Percentiles rank a stretch among this genome's conserved stretches.
Evolutionary conservation across 352 stramenopile genomes (phyloP).

Genomic region (Elongisporangium undulatum): DNA sequence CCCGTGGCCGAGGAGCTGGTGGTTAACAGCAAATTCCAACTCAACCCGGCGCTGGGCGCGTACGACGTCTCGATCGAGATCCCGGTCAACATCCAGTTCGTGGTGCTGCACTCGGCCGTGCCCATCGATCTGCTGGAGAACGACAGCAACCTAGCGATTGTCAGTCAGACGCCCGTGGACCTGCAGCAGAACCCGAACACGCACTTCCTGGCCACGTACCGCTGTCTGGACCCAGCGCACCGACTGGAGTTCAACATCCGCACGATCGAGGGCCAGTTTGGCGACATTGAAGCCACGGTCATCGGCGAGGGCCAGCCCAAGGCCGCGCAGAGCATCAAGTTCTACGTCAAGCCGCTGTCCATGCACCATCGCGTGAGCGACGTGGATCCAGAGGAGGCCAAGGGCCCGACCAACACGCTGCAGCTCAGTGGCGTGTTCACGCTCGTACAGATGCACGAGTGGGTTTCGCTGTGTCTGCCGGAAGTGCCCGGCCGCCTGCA

Average conservation of each 20-base stretch:
- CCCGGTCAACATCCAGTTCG: constrained; percentile 70
- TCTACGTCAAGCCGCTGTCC: constrained; percentile 79
- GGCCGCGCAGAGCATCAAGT: constrained; percentile 59
- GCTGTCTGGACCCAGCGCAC: constrained; percentile 72
- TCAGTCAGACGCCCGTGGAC: constrained; percentile 63
- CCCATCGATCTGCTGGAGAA: constrained; percentile 77
- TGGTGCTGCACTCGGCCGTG: constrained; percentile 69
- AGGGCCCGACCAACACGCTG: constrained; percentile 53
- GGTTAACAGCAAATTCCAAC: constrained; percentile 73
- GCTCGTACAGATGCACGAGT: constrained; percentile 84
- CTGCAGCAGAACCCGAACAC: constrained; percentile 35
- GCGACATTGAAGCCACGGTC: constrained; percentile 72
- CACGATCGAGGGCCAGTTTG: constrained; percentile 84
- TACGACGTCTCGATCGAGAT: constrained; percentile 84
- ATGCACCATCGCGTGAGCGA: constrained; percentile 78
- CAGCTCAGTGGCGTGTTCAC: constrained; percentile 75
- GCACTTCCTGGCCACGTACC: constrained; percentile 77
- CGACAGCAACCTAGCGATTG: constrained; percentile 66
- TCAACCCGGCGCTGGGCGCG: constrained; percentile 57
- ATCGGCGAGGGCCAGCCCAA: constrained; percentile 61
- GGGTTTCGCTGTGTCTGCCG: constrained; percentile 72
- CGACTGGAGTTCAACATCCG: constrained; percentile 76
- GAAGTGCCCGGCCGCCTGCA: constrained; percentile 72
- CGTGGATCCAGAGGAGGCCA: constrained; percentile 44
- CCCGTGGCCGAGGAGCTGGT: constrained; percentile 69